A percentile compares a stretch with the other conserved stretches of the same genome.
Conservation (phyloP, 768 basidiomycete genomes). For the Ramaria sp. region DNA sequence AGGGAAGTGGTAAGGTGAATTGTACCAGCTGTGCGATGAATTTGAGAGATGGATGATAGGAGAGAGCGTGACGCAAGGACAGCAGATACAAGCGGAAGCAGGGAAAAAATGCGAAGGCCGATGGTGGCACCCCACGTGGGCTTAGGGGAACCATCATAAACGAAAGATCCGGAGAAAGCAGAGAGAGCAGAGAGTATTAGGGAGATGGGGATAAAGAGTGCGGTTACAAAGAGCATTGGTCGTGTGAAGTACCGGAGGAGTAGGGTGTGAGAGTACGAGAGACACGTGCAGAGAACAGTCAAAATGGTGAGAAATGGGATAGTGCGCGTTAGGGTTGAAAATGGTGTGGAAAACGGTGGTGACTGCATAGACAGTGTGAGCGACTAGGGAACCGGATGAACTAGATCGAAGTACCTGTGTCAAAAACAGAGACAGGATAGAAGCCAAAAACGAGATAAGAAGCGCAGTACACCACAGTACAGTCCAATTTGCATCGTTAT, state of each 20-base stretch:
- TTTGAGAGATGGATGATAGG: constrained; percentile 41
- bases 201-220: constrained; percentile 63
- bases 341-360: constrained; percentile 29
- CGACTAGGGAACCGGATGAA: constrained; percentile 15
- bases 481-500: constrained; percentile 67
- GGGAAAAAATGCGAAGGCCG: constrained; percentile 69
- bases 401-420: constrained; percentile 28
- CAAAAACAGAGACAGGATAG: constrained; percentile 54
- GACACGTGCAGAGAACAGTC: constrained; percentile 56
- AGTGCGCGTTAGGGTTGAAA: constrained; percentile 64
- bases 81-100: constrained; percentile 62
- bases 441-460: constrained; percentile 48
- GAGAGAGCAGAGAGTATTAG: constrained; percentile 67
- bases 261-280: constrained; percentile 65
- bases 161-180: constrained; percentile 75
- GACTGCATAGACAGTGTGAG: constrained; percentile 16
- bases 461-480: constrained; percentile 52
- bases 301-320: constrained; percentile 67
- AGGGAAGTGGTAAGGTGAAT: constrained; percentile 54
- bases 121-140: constrained; percentile 74
- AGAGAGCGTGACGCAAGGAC: constrained; percentile 51
- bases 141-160: constrained; percentile 39
- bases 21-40: constrained; percentile 43
- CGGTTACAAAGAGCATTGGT: constrained; percentile 72
- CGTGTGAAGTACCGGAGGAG: constrained; percentile 73